These are phyloP conservation scores for Fraxinus anomala DNA, from an alignment of 257 asterid species.

Conservation along the genomic window DNA sequence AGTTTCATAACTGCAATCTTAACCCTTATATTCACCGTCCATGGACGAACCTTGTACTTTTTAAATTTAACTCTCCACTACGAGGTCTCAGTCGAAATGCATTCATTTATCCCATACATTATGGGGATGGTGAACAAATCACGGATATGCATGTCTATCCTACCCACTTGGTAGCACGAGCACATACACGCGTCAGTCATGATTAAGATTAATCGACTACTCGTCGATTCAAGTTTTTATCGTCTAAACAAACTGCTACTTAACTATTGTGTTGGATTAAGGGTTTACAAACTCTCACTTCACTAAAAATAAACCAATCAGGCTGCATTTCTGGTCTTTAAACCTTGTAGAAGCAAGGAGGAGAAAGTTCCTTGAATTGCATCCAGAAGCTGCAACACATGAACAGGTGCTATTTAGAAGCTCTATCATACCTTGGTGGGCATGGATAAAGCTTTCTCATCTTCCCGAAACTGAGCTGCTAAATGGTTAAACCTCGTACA, in stretches of 20 bases:
- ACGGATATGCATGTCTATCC: no score
- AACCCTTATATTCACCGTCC: no score
- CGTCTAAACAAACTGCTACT: not conserved
- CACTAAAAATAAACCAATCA: no score
- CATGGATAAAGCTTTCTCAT: constrained; percentile 67
- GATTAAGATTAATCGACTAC: not conserved
- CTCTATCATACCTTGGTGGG: constrained; percentile 76
- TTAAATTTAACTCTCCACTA: not conserved
- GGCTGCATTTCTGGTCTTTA: not conserved
- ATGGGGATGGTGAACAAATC: no score
- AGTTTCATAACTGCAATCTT: no score
- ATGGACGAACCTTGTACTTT: not conserved
- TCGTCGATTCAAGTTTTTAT: not conserved
- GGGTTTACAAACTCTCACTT: no score
- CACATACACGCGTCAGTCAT: no score
- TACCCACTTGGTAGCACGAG: no score
- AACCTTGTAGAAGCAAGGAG: constrained; percentile 55
- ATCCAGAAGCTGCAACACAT: constrained; percentile 64
- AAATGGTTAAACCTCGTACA: constrained; percentile 39
- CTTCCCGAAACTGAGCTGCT: constrained; percentile 71
- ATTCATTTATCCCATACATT: no score
- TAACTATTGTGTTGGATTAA: no score
- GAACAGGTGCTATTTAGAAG: constrained; percentile 62
- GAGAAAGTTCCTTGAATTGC: constrained; percentile 54
- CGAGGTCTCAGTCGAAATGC: no score